Conservation (phyloP, 1,139 yeast genomes). For the Groenewaldozyma auringiensis region DNA sequence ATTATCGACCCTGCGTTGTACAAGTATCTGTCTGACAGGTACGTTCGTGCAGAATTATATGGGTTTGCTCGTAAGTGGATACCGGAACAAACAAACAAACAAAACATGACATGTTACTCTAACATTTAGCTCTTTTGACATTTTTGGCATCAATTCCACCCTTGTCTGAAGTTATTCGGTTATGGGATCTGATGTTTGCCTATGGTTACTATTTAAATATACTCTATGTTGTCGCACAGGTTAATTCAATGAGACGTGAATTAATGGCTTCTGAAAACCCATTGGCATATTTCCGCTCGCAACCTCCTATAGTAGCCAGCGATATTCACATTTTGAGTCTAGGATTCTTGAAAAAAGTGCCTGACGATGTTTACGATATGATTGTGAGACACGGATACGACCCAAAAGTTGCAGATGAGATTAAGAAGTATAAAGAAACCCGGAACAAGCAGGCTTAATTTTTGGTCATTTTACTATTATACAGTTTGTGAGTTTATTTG, state of each 20-base stretch:
- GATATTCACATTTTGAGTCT: slow-evolving; percentile 73
- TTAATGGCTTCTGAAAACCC: slow-evolving; percentile 57
- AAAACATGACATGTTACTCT: too few relatives aligned
- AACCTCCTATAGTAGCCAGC: slow-evolving; percentile 65
- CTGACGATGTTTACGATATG: slow-evolving; percentile 58
- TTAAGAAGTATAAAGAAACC: slow-evolving; percentile 6
- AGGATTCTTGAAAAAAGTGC: slow-evolving; percentile 72
- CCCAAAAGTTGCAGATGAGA: slow-evolving; percentile 16
- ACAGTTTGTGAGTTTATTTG: too few relatives aligned
- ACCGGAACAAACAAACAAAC: too few relatives aligned
- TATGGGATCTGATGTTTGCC: slow-evolving; percentile 90
- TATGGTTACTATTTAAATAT: slow-evolving; percentile 88
- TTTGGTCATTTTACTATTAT: too few relatives aligned
- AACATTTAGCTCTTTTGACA: slow-evolving; percentile 52
- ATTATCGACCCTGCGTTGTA: slow-evolving; percentile 69
- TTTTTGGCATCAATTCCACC: slow-evolving; percentile 90
- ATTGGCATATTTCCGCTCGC: slow-evolving; percentile 63
- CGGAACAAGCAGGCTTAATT: too few relatives aligned
- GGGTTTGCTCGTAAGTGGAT: slow-evolving; percentile 57
- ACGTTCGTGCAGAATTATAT: slow-evolving; percentile 71
- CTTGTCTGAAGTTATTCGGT: slow-evolving; percentile 57
- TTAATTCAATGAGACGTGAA: slow-evolving; percentile 58
- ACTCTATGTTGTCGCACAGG: slow-evolving; percentile 75
- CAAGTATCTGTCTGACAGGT: slow-evolving; percentile 52
- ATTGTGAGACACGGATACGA: slow-evolving; percentile 70